Conservation (phyloP, 768 basidiomycete genomes). For the Russula foetens region DNA sequence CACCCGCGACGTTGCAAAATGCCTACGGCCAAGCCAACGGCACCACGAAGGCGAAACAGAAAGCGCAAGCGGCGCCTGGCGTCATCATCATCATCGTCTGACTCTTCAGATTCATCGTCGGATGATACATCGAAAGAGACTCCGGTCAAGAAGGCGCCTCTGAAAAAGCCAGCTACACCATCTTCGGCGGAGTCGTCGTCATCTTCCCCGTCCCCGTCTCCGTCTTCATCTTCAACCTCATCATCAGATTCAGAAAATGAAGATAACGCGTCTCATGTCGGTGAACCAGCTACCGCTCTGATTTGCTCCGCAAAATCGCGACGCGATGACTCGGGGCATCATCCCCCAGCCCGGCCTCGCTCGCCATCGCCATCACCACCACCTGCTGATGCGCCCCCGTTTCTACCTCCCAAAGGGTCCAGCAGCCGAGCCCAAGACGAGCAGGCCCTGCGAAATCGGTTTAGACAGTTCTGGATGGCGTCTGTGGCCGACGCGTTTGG, state of each 20-base stretch:
- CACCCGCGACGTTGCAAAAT: background rate
- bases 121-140: constrained; percentile 1
- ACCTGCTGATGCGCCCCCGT: constrained; percentile 42
- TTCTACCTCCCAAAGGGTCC: constrained; percentile 34
- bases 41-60: constrained; percentile 26
- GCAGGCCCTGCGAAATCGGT: constrained; percentile 50
- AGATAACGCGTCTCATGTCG: background rate
- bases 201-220: constrained; percentile 17
- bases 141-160: background rate
- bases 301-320: background rate
- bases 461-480: constrained; percentile 83
- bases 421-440: constrained; percentile 37
- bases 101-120: constrained; percentile 21
- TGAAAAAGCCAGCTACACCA: constrained; percentile 1
- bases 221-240: constrained; percentile 17
- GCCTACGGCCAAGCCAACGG: constrained; percentile 20
- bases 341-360: background rate
- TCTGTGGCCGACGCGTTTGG: constrained; percentile 75
- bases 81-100: constrained; percentile 22
- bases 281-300: background rate
- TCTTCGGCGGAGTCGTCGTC: constrained; percentile 2
- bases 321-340: background rate
- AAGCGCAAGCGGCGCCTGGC: constrained; percentile 30
- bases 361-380: constrained; percentile 30
- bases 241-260: constrained; percentile 19